Conservation (phyloP, 768 basidiomycete species). For the Kwoniella europaea region DNA sequence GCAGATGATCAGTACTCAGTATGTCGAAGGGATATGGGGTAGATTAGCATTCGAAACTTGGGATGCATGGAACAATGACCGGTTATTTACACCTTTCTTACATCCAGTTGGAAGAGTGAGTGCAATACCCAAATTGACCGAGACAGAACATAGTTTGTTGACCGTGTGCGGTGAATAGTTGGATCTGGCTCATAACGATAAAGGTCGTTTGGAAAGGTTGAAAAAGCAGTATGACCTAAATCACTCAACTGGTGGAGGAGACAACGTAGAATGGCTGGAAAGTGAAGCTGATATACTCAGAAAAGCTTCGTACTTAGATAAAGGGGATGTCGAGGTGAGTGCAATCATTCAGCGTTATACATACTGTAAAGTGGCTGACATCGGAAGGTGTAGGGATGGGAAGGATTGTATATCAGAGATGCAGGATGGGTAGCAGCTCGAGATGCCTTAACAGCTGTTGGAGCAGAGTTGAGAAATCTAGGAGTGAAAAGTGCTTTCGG, state of each 20-base stretch:
- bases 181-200: constrained; percentile 13
- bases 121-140: not conserved
- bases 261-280: constrained; percentile 39
- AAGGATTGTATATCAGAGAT: constrained; percentile 40
- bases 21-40: constrained; percentile 16
- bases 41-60: constrained; percentile 39
- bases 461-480: constrained; percentile 34
- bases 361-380: not conserved
- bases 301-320: constrained; percentile 32
- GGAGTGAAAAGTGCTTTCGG: constrained; percentile 52
- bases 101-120: constrained; percentile 52
- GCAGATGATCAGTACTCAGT: constrained; percentile 11
- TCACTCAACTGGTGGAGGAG: not conserved
- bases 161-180: not conserved
- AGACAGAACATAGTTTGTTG: constrained; percentile 2
- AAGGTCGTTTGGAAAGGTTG: constrained; percentile 8
- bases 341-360: not conserved
- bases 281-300: constrained; percentile 32
- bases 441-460: constrained; percentile 51
- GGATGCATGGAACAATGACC: constrained; percentile 50
- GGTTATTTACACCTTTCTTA: constrained; percentile 45
- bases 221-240: constrained; percentile 1
- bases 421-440: constrained; percentile 56
- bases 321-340: constrained; percentile 29
- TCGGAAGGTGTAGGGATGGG: constrained; percentile 40